Evolutionary conservation across 108 stramenopile genomes (phyloP).

Genomic region (Nannochloropsis oceanica): DNA sequence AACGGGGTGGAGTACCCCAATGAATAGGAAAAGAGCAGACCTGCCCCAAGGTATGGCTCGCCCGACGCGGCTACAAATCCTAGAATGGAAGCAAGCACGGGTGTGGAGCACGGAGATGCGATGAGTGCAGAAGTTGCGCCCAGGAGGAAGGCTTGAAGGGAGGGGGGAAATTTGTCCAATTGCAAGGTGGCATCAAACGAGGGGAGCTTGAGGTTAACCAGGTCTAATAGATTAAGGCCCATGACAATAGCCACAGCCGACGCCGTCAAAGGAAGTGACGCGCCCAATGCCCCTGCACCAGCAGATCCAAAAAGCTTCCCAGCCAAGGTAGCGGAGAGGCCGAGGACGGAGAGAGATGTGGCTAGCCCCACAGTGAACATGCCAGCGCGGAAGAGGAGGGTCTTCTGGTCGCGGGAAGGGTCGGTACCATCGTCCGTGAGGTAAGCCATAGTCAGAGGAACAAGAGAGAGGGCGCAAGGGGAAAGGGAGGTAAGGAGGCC

Average conservation of each 20-base stretch:
- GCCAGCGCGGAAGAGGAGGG: background rate
- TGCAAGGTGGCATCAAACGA: slow-evolving; percentile 22
- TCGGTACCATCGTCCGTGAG: background rate
- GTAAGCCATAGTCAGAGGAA: background rate
- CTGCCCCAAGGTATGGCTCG: slow-evolving; percentile 12
- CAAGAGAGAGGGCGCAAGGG: background rate
- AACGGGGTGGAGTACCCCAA: slow-evolving; percentile 29
- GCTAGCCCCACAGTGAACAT: slow-evolving; percentile 8
- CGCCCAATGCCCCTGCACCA: background rate
- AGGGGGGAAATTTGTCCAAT: background rate
- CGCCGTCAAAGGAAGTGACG: slow-evolving; percentile 11
- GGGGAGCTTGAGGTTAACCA: slow-evolving; percentile 9
- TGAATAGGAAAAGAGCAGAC: slow-evolving; percentile 18
- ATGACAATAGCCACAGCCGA: slow-evolving; percentile 17
- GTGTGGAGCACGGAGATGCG: slow-evolving; percentile 23
- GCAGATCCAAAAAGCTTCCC: slow-evolving; percentile 25
- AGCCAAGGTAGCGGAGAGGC: slow-evolving; percentile 28
- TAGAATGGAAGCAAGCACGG: slow-evolving; percentile 25
- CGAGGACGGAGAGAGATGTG: slow-evolving; percentile 24
- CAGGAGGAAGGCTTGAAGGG: background rate
- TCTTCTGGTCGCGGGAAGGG: background rate
- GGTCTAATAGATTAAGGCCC: slow-evolving; percentile 28
- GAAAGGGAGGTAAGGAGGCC: background rate
- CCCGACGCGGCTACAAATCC: slow-evolving; percentile 21
- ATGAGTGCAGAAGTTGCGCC: slow-evolving; percentile 28